Percentiles rank a stretch among this genome's conserved stretches.
These are phyloP conservation scores for Lepidium sativum DNA, from an alignment of 345 rosid species.

Conservation along the genomic window DNA sequence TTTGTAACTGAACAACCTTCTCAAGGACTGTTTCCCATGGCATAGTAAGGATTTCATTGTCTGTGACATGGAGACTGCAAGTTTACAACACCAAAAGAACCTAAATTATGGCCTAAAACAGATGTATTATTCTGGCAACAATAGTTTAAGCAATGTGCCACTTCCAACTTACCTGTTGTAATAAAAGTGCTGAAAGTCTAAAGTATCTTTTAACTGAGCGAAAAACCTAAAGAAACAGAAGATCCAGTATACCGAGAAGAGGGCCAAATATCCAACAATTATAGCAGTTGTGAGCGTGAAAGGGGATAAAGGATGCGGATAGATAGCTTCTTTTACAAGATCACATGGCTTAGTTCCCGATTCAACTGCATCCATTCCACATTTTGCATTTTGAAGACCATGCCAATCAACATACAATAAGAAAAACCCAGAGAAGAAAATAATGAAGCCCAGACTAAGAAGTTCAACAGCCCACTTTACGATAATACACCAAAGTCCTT, in stretches of 20 bases:
- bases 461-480: constrained; percentile 96
- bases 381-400: constrained; percentile 97
- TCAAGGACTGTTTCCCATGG: constrained; percentile 92
- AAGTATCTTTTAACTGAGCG: constrained; percentile 76
- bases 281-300: constrained; percentile 73
- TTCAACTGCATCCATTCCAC: constrained; percentile 98
- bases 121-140: not conserved
- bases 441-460: constrained; percentile 76
- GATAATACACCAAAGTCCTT: constrained; percentile 94
- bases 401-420: constrained; percentile 90
- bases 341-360: constrained; percentile 96
- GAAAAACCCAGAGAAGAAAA: constrained; percentile 95
- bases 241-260: constrained; percentile 77
- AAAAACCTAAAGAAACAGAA: constrained; percentile 93
- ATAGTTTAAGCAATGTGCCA: not conserved
- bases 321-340: constrained; percentile 90
- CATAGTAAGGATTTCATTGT: constrained; percentile 86
- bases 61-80: constrained; percentile 88
- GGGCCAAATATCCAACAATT: constrained; percentile 78
- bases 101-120: not conserved
- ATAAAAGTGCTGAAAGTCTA: constrained; percentile 77
- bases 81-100: constrained; percentile 8
- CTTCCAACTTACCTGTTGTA: constrained; percentile 49
- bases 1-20: constrained; percentile 79
- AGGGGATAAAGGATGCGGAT: constrained; percentile 80